Evolutionary conservation across 805 yeast species (phyloP).

Genomic region (Hanseniaspora lachancei): DNA sequence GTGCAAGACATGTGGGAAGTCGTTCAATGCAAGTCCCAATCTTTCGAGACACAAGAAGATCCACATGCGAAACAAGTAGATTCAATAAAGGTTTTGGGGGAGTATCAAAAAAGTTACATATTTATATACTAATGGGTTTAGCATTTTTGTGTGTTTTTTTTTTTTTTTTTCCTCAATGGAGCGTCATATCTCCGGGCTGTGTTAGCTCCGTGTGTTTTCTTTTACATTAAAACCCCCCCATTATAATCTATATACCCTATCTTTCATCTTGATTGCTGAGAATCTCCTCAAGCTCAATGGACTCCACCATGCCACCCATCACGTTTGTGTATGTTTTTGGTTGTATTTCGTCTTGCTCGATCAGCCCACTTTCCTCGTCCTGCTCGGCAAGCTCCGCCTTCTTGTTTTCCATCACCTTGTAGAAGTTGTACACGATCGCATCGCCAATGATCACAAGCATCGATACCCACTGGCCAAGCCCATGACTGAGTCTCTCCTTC

Average conservation of each 20-base stretch:
- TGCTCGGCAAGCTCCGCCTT: not conserved
- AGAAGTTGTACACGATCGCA: constrained; percentile 71
- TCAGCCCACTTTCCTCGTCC: not conserved
- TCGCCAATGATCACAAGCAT: constrained; percentile 61
- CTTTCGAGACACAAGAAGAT: constrained; percentile 9
- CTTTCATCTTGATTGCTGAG: not conserved
- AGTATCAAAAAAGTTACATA: too few relatives aligned
- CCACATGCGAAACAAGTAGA: not conserved
- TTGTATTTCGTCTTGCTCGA: not conserved
- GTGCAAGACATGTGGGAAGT: constrained; percentile 7
- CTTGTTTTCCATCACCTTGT: constrained; percentile 19
- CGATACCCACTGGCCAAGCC: constrained; percentile 47
- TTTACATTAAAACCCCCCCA: too few relatives aligned
- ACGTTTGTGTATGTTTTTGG: not conserved
- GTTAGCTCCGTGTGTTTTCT: too few relatives aligned
- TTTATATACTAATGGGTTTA: too few relatives aligned
- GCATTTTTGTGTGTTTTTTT: too few relatives aligned
- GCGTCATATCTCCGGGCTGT: too few relatives aligned
- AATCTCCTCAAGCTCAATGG: constrained; percentile 1
- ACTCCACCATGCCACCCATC: not conserved
- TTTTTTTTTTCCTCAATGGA: too few relatives aligned
- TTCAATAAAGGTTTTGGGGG: too few relatives aligned
- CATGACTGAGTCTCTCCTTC: constrained; percentile 44
- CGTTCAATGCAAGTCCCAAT: constrained; percentile 8
- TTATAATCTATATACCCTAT: not conserved